Evolutionary conservation across 2,329 filamentous ascomycete species (phyloP).

Genomic region (Xylaria sp.): DNA sequence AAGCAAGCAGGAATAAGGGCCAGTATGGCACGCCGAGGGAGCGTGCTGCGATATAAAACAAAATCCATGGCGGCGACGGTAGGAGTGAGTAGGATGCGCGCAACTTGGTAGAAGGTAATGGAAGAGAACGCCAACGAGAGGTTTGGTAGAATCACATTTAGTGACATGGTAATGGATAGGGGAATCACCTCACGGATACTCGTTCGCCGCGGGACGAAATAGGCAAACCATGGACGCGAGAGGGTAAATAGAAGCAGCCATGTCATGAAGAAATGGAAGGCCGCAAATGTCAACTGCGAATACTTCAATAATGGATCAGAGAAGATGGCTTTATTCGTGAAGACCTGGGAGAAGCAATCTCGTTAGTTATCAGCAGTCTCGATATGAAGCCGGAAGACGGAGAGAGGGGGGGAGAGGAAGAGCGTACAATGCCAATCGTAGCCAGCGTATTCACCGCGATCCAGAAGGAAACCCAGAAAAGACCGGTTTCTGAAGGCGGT

Average conservation of each 20-base stretch:
- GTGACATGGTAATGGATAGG: constrained; percentile 60
- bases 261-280: constrained; percentile 64
- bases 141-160: constrained; percentile 66
- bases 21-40: constrained; percentile 49
- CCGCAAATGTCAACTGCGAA: constrained; percentile 60
- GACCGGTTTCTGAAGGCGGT: constrained; percentile 33
- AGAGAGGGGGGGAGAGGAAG: background rate
- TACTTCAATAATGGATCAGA: constrained; percentile 55
- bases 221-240: constrained; percentile 51
- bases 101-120: constrained; percentile 66
- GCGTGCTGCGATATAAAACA: constrained; percentile 51
- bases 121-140: constrained; percentile 62
- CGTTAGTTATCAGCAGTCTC: constrained; percentile 3
- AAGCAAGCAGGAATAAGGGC: constrained; percentile 57
- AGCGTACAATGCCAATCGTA: constrained; percentile 56
- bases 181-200: constrained; percentile 54
- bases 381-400: background rate
- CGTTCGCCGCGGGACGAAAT: constrained; percentile 54
- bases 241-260: constrained; percentile 57
- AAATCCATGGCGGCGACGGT: constrained; percentile 61
- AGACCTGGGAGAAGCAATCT: constrained; percentile 45
- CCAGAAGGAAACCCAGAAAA: constrained; percentile 45
- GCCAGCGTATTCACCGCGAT: constrained; percentile 57
- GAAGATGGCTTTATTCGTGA: constrained; percentile 67
- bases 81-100: constrained; percentile 61